Percentiles rank a stretch among this genome's conserved stretches.
Evolutionary conservation across 2,329 filamentous ascomycete genomes (phyloP).

Genomic region (Verticillium nonalfalfae): DNA sequence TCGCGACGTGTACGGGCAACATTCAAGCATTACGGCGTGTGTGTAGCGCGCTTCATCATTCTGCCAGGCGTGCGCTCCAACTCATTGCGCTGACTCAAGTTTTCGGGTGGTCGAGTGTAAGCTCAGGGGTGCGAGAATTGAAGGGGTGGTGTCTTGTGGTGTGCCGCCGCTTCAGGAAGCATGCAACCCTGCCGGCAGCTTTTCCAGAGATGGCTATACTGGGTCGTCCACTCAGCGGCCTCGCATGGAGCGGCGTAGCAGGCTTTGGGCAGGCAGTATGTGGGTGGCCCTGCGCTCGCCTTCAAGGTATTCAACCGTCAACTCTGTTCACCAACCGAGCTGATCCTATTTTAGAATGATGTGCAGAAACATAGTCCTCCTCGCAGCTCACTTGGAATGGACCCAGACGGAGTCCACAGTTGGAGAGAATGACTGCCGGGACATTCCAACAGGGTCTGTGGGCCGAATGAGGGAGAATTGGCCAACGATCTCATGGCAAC

Average conservation of each 20-base stretch:
- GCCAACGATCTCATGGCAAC: background rate
- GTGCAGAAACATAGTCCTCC: background rate
- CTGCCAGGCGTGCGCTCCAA: background rate
- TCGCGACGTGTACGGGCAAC: background rate
- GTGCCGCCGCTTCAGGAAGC: slow-evolving; percentile 1
- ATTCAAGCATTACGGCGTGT: background rate
- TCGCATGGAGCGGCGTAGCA: background rate
- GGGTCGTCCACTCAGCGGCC: background rate
- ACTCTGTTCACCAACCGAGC: background rate
- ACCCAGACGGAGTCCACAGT: background rate
- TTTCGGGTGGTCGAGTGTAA: background rate
- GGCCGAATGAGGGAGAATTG: background rate
- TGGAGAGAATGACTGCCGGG: background rate
- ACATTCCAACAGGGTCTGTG: background rate
- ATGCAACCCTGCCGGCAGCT: slow-evolving; percentile 1
- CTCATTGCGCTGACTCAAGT: background rate
- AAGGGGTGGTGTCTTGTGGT: background rate
- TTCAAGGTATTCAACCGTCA: background rate
- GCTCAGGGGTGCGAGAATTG: background rate
- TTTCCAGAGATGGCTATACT: background rate
- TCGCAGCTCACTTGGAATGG: background rate
- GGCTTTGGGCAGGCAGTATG: background rate
- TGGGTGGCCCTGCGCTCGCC: background rate
- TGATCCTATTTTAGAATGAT: slow-evolving; percentile 2
- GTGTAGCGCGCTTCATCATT: background rate